A percentile compares a stretch with the other conserved stretches of the same genome.
Evolutionary conservation across 768 basidiomycete species (phyloP).

Genomic region (Steccherinum ochraceum): DNA sequence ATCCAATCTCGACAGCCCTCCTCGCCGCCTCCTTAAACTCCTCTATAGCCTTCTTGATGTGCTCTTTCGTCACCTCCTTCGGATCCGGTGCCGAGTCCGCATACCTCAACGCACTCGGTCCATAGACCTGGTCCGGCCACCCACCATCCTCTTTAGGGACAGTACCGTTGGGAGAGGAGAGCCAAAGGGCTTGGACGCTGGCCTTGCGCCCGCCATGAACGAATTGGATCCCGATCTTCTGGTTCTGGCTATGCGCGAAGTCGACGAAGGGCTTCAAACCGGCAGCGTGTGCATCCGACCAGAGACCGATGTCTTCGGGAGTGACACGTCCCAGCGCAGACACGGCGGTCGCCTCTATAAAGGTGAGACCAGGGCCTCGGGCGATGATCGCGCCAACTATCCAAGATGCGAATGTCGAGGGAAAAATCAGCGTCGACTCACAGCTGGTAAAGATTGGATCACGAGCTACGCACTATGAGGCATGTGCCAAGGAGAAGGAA

Average conservation of each 20-base stretch:
- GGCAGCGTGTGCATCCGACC: slow-evolving; percentile 4
- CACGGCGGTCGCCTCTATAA: slow-evolving; percentile 2
- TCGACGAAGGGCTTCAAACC: no score
- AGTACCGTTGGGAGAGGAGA: no score
- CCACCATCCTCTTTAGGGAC: slow-evolving; percentile 43
- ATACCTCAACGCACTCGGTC: slow-evolving; percentile 14
- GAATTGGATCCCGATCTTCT: slow-evolving; percentile 69
- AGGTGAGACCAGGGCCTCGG: no score
- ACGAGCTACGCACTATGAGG: no score
- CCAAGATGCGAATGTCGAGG: no score
- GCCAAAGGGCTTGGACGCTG: slow-evolving; percentile 54
- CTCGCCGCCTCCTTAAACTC: slow-evolving; percentile 28
- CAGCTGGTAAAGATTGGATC: no score
- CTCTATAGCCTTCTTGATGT: slow-evolving; percentile 19
- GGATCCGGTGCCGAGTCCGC: slow-evolving; percentile 5
- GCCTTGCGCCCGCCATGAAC: slow-evolving; percentile 77
- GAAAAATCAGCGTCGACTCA: no score
- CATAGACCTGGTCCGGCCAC: slow-evolving; percentile 18
- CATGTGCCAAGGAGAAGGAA: no score
- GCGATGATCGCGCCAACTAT: no score
- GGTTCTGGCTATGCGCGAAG: slow-evolving; percentile 63
- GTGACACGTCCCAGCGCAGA: slow-evolving; percentile 2
- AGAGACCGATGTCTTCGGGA: slow-evolving; percentile 3
- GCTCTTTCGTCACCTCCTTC: slow-evolving; percentile 19
- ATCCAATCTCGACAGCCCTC: slow-evolving; percentile 29